phyloP scores from a whole-genome alignment of 345 rosid species.

The Microcos paniculata region DNA sequence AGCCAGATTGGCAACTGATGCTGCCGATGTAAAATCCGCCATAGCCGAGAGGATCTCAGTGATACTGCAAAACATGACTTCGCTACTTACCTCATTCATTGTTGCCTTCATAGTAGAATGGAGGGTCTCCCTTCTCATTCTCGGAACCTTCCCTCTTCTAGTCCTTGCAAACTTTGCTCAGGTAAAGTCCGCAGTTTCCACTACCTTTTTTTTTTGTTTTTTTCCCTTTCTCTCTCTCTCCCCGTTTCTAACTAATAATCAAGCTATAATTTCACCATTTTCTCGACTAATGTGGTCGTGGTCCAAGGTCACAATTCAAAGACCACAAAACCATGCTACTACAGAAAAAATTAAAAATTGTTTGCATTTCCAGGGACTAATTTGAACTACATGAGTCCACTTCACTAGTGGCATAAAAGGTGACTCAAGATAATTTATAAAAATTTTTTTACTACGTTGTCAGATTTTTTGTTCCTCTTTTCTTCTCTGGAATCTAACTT shows the following conservation, averaged over 20 bases:
- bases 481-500: slow-evolving; percentile 49
- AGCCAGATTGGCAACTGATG: slow-evolving; percentile 85
- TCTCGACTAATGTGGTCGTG: background rate
- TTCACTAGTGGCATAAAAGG: background rate
- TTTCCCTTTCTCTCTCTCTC: background rate
- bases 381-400: background rate
- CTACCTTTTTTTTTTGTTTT: background rate
- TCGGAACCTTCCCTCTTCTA: slow-evolving; percentile 91
- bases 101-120: slow-evolving; percentile 98
- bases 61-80: slow-evolving; percentile 97
- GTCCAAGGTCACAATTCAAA: background rate
- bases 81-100: slow-evolving; percentile 94
- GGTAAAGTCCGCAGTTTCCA: slow-evolving; percentile 38
- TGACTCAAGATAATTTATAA: background rate
- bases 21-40: slow-evolving; percentile 95
- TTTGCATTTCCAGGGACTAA: background rate
- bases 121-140: slow-evolving; percentile 97
- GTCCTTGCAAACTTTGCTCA: slow-evolving; percentile 99
- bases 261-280: background rate
- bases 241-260: background rate
- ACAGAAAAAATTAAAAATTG: background rate
- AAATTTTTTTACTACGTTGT: slow-evolving; percentile 4
- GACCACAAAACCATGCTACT: background rate
- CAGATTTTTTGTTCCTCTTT: slow-evolving; percentile 13
- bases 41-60: slow-evolving; percentile 97